Base-by-base conservation (phyloP, 352 stramenopile species). In the Phytophthora tubulina region DNA sequence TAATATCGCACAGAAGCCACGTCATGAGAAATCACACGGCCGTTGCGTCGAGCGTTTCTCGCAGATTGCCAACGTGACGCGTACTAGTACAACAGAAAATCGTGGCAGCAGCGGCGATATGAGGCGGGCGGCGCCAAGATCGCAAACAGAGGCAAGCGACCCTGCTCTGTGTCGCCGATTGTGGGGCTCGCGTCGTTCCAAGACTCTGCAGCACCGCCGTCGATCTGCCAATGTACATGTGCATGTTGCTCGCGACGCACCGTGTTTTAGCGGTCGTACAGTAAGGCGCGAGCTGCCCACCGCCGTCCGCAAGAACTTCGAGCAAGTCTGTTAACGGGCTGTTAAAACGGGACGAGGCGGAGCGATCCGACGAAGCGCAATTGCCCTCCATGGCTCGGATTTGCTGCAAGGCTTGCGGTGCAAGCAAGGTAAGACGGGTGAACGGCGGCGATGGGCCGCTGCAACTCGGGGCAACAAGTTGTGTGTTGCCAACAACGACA, bases 191-290 rank as follows among this genome's bases (percentile, higher is more conserved):
- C 41, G 21, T 31, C 21, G 21, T 21, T 21, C 21, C 21, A 21
- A n/a, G 36, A 15, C 45, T 41, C 32, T 48, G 57, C 32, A 17
- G 58, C 58, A 50, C 42, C 44, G 9, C 17, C 17, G 4, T 35
- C 8, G 51, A 58, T 66, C 45, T 63, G 39, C 41, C 31, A 49
- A 44, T 21, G 21, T 21, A 21, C 21, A 14, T 45, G 39, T 45
- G 39, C 41, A n/a, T 27, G 15, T 46, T 46, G 10, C 41, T 27
- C 45, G 21, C 39, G 31, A 46, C 39, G 49, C 36, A 36, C 49
- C 39, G 31, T 41, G 21, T 69, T 69, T 63, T 42, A 62, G 44
- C 32, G 61, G 51, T 69, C 61, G 61, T 63, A 62, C 55, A 46
- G 41, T 15, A 17, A 4, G 14, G 41, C 9, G 36, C 10, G 10